Conservation (phyloP, 805 yeast genomes). For the Priceomyces medius region DNA sequence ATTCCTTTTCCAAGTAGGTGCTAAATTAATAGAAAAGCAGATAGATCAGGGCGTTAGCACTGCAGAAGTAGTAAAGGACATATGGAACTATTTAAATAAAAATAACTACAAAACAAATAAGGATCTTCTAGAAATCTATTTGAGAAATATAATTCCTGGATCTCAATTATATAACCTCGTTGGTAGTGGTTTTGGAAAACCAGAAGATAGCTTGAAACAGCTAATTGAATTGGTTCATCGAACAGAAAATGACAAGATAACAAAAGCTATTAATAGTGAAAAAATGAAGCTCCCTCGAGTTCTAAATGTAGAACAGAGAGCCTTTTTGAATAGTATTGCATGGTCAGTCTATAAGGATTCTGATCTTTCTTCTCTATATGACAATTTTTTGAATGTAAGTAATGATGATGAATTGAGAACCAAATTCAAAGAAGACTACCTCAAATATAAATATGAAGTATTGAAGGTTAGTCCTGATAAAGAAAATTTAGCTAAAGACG, state of each 20-base stretch:
- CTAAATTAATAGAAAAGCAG: conserved; percentile 41
- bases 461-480: conserved; percentile 57
- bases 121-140: conserved; percentile 46
- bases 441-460: conserved; percentile 56
- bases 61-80: conserved; percentile 49
- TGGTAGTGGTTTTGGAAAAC: conserved; percentile 44
- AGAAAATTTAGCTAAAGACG: conserved; percentile 31
- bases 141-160: conserved; percentile 56
- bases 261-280: conserved; percentile 43
- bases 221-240: conserved; percentile 41
- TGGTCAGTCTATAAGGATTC: conserved; percentile 53
- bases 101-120: conserved; percentile 26
- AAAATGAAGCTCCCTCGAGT: conserved; percentile 48
- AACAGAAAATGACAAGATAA: conserved; percentile 42
- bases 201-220: conserved; percentile 42
- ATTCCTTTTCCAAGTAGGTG: conserved; percentile 48
- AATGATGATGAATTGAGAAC: conserved; percentile 63
- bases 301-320: conserved; percentile 40
- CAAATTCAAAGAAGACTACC: conserved; percentile 54
- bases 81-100: conserved; percentile 45
- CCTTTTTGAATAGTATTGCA: conserved; percentile 34
- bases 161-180: conserved; percentile 51
- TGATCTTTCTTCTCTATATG: conserved; percentile 53
- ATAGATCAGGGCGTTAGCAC: conserved; percentile 43
- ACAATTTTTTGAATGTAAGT: conserved; percentile 51